phyloP scores from a whole-genome alignment of 305 asterid species.

The Solanum hybrid region DNA sequence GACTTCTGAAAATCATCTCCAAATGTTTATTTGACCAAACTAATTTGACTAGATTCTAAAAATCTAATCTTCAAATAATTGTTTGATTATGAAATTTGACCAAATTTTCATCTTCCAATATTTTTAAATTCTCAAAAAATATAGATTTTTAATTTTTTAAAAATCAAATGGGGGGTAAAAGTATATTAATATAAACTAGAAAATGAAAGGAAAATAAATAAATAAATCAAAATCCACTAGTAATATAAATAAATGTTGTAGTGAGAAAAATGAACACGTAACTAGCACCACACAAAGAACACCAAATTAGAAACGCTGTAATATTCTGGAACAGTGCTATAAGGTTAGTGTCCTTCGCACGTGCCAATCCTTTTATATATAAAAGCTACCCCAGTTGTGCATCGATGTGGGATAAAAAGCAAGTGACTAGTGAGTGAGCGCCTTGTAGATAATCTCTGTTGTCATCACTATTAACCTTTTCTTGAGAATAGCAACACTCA shows the following conservation, averaged over 20 bases:
- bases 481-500: not conserved
- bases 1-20: not conserved
- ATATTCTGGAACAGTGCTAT: not conserved
- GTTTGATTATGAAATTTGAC: not conserved
- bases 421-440: not conserved
- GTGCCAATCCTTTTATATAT: not conserved
- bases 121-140: not conserved
- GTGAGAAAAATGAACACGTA: not conserved
- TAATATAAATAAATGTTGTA: not conserved
- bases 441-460: not conserved
- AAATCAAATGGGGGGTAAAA: too few species aligned
- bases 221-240: not conserved
- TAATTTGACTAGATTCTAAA: not conserved
- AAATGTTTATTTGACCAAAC: not conserved
- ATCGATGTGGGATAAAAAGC: not conserved
- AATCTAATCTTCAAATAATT: not conserved
- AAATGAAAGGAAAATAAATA: not conserved
- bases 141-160: too few species aligned
- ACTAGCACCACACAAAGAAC: not conserved
- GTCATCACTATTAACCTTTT: not conserved
- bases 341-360: not conserved
- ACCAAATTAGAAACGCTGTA: not conserved
- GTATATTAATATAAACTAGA: not conserved
- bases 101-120: not conserved
- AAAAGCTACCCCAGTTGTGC: not conserved